Base-by-base conservation (phyloP, 306 rosid species). In the Rubus parviflorus region DNA sequence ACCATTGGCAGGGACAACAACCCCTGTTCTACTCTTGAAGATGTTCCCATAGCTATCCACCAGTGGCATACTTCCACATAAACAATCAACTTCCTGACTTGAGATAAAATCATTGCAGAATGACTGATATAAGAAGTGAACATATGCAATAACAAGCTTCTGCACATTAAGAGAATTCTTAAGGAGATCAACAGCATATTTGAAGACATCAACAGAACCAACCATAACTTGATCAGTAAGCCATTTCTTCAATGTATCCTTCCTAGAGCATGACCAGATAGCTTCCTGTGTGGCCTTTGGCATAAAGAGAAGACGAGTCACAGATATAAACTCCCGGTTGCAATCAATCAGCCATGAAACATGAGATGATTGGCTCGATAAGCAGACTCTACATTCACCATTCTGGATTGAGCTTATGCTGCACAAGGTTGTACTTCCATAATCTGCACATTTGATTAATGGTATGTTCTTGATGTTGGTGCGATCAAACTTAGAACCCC, bases 111-210 rank as follows among this genome's bases (percentile, higher is more conserved):
- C 0, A 20, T 69, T 75, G 1, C 42, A 52, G 0, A 56, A 43
- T 13, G 94, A 86, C 75, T 78, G 93, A 53, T 82, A 89, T 23
- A 93, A 81, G 81, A 89, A 87, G 81, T 88, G 97, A 52, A 80
- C 84, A 76, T 72, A 90, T 7, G 77, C 58, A 74, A 89, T 45
- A 43, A 73, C 86, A 35, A 51, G 75, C 74, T 54, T 75, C 58
- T 68, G 25, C 14, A 72, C 49, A 11, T 9, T 68, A 58, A 83
- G 73, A 14, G 86, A 79, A 8, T 20, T 2, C 8, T 54, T 43
- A 51, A 90, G 48, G 69, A 49, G 57, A 17, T 42, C 46, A 42
- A 3, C 2, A 22, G 96, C 96, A 80, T 81, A 90, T 0, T 58
- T 30, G 54, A 25, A 0, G 4, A 81, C 77, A 20, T 47, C 62